Conservation (phyloP, 1,284 basidiomycete genomes). For the Microbotryum scabiosae region DNA sequence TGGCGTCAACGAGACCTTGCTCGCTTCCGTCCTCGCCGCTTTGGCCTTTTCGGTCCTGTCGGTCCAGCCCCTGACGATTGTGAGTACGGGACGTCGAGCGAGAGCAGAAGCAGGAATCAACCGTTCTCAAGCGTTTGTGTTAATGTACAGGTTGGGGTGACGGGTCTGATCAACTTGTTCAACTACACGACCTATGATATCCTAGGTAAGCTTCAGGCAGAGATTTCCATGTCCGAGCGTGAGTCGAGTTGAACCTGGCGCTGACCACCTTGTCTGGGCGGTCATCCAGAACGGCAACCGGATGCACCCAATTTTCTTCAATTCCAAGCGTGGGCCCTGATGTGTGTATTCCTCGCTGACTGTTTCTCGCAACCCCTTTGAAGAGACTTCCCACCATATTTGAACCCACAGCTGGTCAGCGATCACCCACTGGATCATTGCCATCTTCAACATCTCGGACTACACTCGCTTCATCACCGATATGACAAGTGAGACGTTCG, state of each 20-base stretch:
- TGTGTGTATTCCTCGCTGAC: conserved; percentile 37
- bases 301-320: conserved; percentile 57
- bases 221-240: too few species aligned
- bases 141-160: neutral
- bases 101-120: too few species aligned
- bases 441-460: conserved; percentile 57
- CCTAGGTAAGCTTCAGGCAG: conserved; percentile 37
- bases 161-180: conserved; percentile 48
- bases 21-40: conserved; percentile 58
- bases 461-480: conserved; percentile 63
- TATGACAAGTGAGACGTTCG: conserved; percentile 72
- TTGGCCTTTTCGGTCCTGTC: conserved; percentile 85
- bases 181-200: conserved; percentile 86
- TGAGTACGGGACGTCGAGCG: conserved; percentile 46
- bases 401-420: conserved; percentile 73
- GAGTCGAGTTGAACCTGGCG: too few species aligned
- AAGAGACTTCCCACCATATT: neutral
- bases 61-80: conserved; percentile 84
- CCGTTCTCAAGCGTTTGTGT: too few species aligned
- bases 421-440: conserved; percentile 81
- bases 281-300: conserved; percentile 39
- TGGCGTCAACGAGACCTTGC: conserved; percentile 74
- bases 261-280: too few species aligned
- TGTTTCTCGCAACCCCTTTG: neutral
- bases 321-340: conserved; percentile 46